These are phyloP conservation scores for Silene noctiflora DNA, from an alignment of 179 eudicot genomes.

Conservation along the genomic window DNA sequence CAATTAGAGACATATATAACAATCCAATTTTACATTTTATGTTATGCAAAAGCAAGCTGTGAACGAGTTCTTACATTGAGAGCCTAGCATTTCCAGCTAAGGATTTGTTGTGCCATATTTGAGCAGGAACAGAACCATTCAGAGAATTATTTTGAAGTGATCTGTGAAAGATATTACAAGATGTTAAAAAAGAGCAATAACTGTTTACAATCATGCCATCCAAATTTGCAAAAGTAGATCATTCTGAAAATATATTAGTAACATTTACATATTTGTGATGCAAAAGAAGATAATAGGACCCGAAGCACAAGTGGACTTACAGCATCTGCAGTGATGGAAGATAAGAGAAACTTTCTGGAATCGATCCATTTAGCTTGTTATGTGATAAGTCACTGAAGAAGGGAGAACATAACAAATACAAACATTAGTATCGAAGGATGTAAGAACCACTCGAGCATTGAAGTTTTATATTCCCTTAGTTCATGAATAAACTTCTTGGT, in stretches of 20 bases:
- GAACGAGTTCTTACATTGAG: conserved; percentile 42
- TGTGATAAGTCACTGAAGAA: conserved; percentile 53
- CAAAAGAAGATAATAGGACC: neutral
- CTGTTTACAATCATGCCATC: conserved; percentile 7
- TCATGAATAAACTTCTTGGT: neutral
- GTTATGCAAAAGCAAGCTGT: neutral
- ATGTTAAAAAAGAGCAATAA: neutral
- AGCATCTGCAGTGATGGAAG: conserved; percentile 66
- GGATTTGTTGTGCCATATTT: conserved; percentile 55
- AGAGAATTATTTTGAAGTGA: conserved; percentile 56
- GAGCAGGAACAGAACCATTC: conserved; percentile 57
- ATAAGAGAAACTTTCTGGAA: conserved; percentile 54
- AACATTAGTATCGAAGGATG: neutral
- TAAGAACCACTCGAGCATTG: neutral
- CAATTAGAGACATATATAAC: neutral
- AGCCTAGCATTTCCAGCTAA: conserved; percentile 43
- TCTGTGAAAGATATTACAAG: conserved; percentile 32
- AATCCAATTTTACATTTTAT: neutral
- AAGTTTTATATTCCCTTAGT: neutral
- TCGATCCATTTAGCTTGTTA: conserved; percentile 62
- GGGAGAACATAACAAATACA: conserved; percentile 1
- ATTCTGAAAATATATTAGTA: neutral
- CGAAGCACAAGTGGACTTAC: conserved; percentile 39
- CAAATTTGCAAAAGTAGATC: neutral
- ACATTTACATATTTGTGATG: neutral